These are phyloP conservation scores for Eremochloa ophiuroides DNA, from an alignment of 176 grass and related monocot genomes.

Conservation along the genomic window DNA sequence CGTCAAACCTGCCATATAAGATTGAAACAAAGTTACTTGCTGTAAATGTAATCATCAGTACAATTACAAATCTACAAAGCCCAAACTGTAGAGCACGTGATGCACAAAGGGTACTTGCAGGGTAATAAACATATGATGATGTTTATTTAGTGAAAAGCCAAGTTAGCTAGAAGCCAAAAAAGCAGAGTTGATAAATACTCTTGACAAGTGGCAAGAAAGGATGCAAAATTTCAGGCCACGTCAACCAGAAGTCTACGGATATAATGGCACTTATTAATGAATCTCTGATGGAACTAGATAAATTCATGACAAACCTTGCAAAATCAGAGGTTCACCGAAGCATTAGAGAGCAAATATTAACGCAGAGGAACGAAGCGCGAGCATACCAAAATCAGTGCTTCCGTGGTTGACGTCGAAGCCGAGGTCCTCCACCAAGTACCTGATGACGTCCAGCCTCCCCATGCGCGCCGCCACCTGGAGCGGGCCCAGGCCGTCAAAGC, in stretches of 20 bases:
- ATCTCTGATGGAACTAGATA: background rate
- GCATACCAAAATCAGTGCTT: conserved; percentile 9
- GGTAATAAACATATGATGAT: background rate
- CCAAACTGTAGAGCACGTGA: background rate
- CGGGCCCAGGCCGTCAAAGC: background rate
- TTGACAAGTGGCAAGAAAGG: background rate
- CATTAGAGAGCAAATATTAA: background rate
- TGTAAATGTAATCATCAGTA: background rate
- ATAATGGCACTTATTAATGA: background rate
- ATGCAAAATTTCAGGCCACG: background rate
- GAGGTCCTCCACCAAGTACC: conserved; percentile 35
- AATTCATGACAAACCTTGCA: background rate
- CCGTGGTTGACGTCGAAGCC: conserved; percentile 27
- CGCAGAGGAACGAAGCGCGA: background rate
- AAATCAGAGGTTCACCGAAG: background rate
- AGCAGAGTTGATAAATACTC: background rate
- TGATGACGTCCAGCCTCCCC: conserved; percentile 22
- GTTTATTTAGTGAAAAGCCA: background rate
- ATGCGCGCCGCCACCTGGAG: conserved; percentile 28
- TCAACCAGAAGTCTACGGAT: background rate
- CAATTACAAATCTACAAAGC: background rate
- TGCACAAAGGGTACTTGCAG: background rate
- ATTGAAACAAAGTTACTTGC: background rate
- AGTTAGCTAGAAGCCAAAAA: background rate
- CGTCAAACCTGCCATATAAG: conserved; percentile 26